phyloP scores from a whole-genome alignment of 352 stramenopile species.

The Phytophthora crassamura region DNA sequence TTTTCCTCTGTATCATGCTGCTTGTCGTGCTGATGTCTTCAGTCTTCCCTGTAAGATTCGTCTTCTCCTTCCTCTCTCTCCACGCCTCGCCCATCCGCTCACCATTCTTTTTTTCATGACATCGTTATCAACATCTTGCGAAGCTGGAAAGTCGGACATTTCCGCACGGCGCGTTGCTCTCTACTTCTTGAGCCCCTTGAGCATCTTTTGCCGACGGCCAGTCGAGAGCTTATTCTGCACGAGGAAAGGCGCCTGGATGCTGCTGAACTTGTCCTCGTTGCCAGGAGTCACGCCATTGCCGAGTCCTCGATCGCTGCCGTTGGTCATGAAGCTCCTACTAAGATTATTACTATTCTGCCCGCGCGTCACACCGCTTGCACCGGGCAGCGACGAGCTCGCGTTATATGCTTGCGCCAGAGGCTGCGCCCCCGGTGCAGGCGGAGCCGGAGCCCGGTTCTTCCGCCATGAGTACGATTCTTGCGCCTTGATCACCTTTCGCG shows the following conservation, averaged over 20 bases:
- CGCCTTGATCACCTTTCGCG: slow-evolving; percentile 44
- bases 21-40: slow-evolving; percentile 43
- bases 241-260: slow-evolving; percentile 87
- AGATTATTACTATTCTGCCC: slow-evolving; percentile 63
- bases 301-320: slow-evolving; percentile 50
- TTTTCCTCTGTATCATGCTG: slow-evolving; percentile 38
- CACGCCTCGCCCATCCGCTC: slow-evolving; percentile 16
- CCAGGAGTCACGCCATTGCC: slow-evolving; percentile 34
- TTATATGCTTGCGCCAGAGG: slow-evolving; percentile 50
- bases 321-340: slow-evolving; percentile 65
- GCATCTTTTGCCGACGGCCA: slow-evolving; percentile 86
- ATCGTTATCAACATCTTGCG: slow-evolving; percentile 34
- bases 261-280: slow-evolving; percentile 88
- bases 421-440: slow-evolving; percentile 36
- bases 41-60: slow-evolving; percentile 46
- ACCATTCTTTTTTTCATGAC: slow-evolving; percentile 7
- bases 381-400: slow-evolving; percentile 34
- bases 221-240: slow-evolving; percentile 89
- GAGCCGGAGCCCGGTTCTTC: slow-evolving; percentile 49
- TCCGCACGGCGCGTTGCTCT: slow-evolving; percentile 17
- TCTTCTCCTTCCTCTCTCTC: slow-evolving; percentile 39
- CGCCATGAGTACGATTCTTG: slow-evolving; percentile 76
- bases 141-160: slow-evolving; percentile 15
- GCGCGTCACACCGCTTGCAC: slow-evolving; percentile 33
- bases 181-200: slow-evolving; percentile 91